Evolutionary conservation across 495 filamentous ascomycete genomes (phyloP).

Genomic region (Penicillium alfredii): DNA sequence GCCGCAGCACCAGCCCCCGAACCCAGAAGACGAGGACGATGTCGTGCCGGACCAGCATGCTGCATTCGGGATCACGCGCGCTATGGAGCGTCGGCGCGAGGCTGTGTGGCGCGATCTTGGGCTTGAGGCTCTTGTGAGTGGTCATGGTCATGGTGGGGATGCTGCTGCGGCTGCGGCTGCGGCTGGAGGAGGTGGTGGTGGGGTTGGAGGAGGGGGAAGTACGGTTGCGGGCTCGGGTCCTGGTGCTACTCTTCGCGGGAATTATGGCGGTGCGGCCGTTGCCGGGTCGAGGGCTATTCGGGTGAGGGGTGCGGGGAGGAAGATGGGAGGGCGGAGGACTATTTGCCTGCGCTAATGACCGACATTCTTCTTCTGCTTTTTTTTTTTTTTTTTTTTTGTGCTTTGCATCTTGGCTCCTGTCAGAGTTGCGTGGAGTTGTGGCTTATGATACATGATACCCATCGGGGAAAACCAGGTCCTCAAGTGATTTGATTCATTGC

Average conservation of each 20-base stretch:
- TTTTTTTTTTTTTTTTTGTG: constrained; percentile 3
- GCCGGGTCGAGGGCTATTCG: constrained; percentile 15
- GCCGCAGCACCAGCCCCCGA: constrained; percentile 82
- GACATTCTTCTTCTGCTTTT: neutral
- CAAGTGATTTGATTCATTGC: neutral
- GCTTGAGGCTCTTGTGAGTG: constrained; percentile 60
- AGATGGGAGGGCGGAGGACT: constrained; percentile 35
- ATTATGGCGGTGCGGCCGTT: constrained; percentile 19
- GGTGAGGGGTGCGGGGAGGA: constrained; percentile 24
- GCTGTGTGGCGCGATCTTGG: constrained; percentile 84
- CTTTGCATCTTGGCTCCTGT: neutral
- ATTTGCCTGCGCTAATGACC: constrained; percentile 33
- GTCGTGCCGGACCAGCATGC: constrained; percentile 97
- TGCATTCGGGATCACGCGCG: constrained; percentile 88
- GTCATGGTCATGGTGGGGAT: constrained; percentile 21
- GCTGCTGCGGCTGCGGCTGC: constrained; percentile 6
- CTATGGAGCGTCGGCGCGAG: constrained; percentile 58
- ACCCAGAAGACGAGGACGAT: constrained; percentile 97
- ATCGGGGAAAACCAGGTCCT: no score
- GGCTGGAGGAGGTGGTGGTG: constrained; percentile 6
- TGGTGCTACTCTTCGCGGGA: constrained; percentile 40
- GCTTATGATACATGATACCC: neutral
- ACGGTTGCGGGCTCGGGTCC: constrained; percentile 41
- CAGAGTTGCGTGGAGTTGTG: neutral
- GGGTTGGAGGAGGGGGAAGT: constrained; percentile 1